Evolutionary conservation across 768 basidiomycete species (phyloP), one percentile per base, ranked within the genome.

Genomic region (Cystofilobasidium macerans): DNA sequence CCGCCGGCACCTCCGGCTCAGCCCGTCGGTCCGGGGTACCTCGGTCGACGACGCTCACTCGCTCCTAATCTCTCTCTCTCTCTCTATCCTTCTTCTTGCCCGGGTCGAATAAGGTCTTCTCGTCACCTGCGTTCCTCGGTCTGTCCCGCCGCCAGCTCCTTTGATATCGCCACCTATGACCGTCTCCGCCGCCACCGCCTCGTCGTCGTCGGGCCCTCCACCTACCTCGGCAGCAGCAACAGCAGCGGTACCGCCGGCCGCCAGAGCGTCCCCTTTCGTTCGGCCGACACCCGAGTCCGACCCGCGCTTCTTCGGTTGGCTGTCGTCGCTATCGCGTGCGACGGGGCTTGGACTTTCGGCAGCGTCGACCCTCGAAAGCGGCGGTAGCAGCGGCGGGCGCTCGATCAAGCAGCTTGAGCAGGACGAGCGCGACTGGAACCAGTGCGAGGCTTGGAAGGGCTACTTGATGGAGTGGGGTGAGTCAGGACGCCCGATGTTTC

Each of bases 391-490:
- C 2, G 51, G 51, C 3, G 51, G 51, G 14, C 26, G 51, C 13
- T 60, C 58, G 28, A 28, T 42, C 11, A 18, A 42, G 38, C 58
- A 60, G 43, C 58, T 60, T 14, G 30, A 24, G 58, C 38, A 60
- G 36, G 58, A 60, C 38, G 58, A 60, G 43, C 30, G 26, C 20
- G 58, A 60, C 28, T 60, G 58, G 58, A 43, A 40, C 30, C 20
- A 60, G 58, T 60, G 58, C 43, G 58, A 60, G 58, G 22, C 7
- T 14, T 60, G 58, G 58, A 60, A 60, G 58, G 16, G 8, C 4
- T 60, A 60, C 43, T 26, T 45, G 24, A 60, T 60, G 58, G 20
- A 60, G 43, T 60, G 58, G 58, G 58, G 58, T 60, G 28, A 18
- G 45, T 48, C 24, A 7, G 20, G n/a, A n/a, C n/a, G n/a, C n/a